Base-by-base conservation (phyloP, 140 eudicot species). In the Cichorium intybus region DNA sequence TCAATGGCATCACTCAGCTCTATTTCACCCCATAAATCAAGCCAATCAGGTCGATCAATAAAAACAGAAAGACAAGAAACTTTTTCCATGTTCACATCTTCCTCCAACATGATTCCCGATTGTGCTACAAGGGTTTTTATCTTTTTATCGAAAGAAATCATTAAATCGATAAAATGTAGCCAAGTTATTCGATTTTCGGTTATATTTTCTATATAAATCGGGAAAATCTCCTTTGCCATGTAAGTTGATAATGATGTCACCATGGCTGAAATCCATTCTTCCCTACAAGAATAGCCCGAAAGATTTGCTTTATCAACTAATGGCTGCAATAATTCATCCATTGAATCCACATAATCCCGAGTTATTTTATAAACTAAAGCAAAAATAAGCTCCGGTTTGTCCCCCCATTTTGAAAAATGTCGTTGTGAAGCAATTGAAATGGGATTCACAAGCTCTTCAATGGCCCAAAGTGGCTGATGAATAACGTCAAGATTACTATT, bases 391-490 rank as follows among this genome's bases (percentile, higher is more conserved):
- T 94, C 99, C 4, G 95, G 97, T 74, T 94, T 94, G 29, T 94
- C 95, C 14, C 57, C 47, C 99, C 99, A 94, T 60, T 86, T 94
- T 24, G 83, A 47, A 71, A 89, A 86, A 74, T 94, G 97, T 45
- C 79, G 90, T 56, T 89, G 95, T 77, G 90, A 81, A 45, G 88
- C 89, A 59, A 94, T 76, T 5, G 89, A 86, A 62, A 94, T 60
- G 72, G 99, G 97, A 71, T 89, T 86, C 66, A 89, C 95, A 66
- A 94, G 99, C 82, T 94, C 99, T 80, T 94, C 97, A 24, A 94
- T 78, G 55, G 87, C 86, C 99, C 97, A 94, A 68, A 94, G 93
- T 17, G 99, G 95, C 55, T 89, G 89, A 68, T 62, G 80, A 69
- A 81, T 68, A 35, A 78, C 26, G 54, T 75, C 87, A 10, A 33